Base-by-base conservation (phyloP, 441 rosid genomes). In the Aquilaria agallochum region DNA sequence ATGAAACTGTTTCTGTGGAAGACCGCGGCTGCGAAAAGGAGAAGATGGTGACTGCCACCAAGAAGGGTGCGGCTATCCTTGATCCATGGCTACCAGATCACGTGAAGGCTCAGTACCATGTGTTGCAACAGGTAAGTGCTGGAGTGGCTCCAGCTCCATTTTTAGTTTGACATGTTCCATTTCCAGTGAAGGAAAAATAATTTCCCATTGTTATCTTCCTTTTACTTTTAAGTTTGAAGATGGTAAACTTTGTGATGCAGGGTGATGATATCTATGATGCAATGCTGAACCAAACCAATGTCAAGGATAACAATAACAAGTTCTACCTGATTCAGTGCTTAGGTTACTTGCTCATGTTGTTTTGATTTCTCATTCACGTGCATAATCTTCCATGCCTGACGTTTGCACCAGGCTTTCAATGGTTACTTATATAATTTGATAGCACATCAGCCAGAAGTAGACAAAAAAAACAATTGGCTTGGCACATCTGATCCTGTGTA, bases 231-330 rank as follows among this genome's bases (percentile, higher is more conserved):
- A 5, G 45, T 40, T 7, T 40, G 45, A 40, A 40, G 45, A 40
- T 40, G 45, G 45, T 40, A 40, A 40, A 40, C 45, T 40, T 40
- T 40, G 45, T 55, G 46, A 54, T 81, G 73, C 83, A 86, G 97
- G 91, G 80, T 57, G 78, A 77, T 69, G 88, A 83, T 60, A 66
- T 87, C 51, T 90, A 82, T 68, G 95, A 88, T 77, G 92, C 91
- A 15, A 84, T 81, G 80, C 71, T 88, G 70, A 90, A 88, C 69
- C 95, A 90, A 77, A 88, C 95, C 53, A 83, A 88, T 74, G 77
- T 84, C 52, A 83, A 79, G 66, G 73, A 68, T 58, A 88, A 84
- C 72, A 90, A 86, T 60, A 86, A 90, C 81, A 88, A 88, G 75
- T 85, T 90, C 80, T 86, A 74, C 65, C 82, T 76, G 60, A 78